phyloP scores from a whole-genome alignment of 2,329 filamentous ascomycete genomes.

The Tolypocladium pustulatum region DNA sequence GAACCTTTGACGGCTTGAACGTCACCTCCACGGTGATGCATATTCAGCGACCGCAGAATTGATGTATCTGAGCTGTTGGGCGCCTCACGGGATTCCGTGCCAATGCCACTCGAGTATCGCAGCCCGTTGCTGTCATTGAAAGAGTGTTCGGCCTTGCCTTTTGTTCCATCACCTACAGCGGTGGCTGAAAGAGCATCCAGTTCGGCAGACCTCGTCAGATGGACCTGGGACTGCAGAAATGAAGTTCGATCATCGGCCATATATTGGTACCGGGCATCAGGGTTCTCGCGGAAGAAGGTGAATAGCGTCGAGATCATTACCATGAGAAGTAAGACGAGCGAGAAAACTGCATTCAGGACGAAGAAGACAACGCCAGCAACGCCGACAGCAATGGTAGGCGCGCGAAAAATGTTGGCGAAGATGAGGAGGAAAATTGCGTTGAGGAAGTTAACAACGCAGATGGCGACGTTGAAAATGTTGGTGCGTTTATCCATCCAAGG shows the following conservation, averaged over 20 bases:
- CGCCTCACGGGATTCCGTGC: background rate
- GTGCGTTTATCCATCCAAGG: conserved; percentile 99
- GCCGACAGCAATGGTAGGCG: conserved; percentile 73
- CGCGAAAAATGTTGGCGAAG: conserved; percentile 78
- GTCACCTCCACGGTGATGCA: background rate
- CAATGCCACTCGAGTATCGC: too few species aligned
- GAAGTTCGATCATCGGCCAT: conserved; percentile 95
- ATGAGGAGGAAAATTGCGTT: conserved; percentile 83
- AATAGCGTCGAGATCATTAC: conserved; percentile 50
- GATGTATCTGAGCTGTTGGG: background rate
- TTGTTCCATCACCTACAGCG: conserved; percentile 69
- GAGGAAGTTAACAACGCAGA: conserved; percentile 80
- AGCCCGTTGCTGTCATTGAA: conserved; percentile 31
- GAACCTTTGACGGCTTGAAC: too few species aligned
- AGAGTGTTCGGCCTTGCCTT: conserved; percentile 24
- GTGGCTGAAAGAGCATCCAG: conserved; percentile 83
- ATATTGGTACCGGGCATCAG: conserved; percentile 87
- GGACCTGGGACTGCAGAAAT: conserved; percentile 92
- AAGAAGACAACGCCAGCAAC: conserved; percentile 86
- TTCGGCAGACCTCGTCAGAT: conserved; percentile 70
- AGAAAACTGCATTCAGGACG: conserved; percentile 74
- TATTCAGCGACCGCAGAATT: background rate
- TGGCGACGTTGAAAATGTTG: conserved; percentile 92
- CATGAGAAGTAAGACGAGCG: conserved; percentile 71
- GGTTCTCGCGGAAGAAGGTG: conserved; percentile 83